These are phyloP conservation scores for Fusarium proliferatum DNA, from an alignment of 2,329 filamentous ascomycete genomes.

Conservation along the genomic window DNA sequence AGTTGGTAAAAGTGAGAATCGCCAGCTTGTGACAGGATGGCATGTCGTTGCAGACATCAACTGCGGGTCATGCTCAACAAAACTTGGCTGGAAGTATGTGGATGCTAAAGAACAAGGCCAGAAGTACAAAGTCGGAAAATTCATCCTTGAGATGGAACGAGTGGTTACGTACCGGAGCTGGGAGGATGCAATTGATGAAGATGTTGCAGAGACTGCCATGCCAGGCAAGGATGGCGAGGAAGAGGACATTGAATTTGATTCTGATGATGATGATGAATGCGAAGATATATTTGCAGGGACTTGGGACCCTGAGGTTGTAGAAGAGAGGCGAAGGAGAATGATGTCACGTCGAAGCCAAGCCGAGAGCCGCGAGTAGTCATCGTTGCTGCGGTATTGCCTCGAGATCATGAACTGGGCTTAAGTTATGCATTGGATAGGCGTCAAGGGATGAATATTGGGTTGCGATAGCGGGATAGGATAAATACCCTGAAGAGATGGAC, in stretches of 20 bases:
- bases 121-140: constrained; percentile 76
- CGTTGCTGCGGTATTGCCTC: constrained; percentile 11
- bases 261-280: constrained; percentile 73
- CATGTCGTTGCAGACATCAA: constrained; percentile 73
- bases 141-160: constrained; percentile 71
- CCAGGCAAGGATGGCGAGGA: constrained; percentile 20
- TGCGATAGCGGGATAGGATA: constrained; percentile 9
- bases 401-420: neutral
- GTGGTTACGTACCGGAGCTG: constrained; percentile 64
- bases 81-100: constrained; percentile 76
- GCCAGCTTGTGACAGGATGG: constrained; percentile 70
- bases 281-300: constrained; percentile 72
- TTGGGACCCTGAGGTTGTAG: constrained; percentile 67
- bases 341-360: constrained; percentile 44
- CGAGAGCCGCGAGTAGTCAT: constrained; percentile 18
- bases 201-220: constrained; percentile 10
- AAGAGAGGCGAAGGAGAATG: constrained; percentile 57
- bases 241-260: constrained; percentile 65
- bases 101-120: constrained; percentile 69
- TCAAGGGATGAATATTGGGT: constrained; percentile 29
- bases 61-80: constrained; percentile 65
- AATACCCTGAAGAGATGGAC: constrained; percentile 36
- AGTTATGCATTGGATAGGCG: constrained; percentile 32
- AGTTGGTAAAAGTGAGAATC: constrained; percentile 64
- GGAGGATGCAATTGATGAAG: constrained; percentile 52